A percentile compares a stretch with the other conserved stretches of the same genome.
Conservation (phyloP, 2,329 filamentous ascomycete species). For the Neurospora crassa region DNA sequence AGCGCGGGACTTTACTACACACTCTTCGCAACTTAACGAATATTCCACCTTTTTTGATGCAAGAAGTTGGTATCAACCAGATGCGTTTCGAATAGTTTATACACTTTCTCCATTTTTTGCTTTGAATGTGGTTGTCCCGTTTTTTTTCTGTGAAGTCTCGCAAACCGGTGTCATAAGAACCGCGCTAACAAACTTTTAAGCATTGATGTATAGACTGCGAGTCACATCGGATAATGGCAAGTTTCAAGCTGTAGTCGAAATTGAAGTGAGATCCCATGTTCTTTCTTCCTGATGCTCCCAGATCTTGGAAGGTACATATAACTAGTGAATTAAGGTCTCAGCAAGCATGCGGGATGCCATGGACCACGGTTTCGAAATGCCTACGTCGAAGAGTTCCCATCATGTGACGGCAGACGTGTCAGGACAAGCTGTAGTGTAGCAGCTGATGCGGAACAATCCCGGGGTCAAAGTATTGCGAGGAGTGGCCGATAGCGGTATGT, state of each 20-base stretch:
- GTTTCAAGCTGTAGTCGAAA: background rate
- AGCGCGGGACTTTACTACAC: too few relatives aligned
- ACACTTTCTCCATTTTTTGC: too few relatives aligned
- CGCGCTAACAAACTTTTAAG: too few relatives aligned
- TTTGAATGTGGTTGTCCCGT: too few relatives aligned
- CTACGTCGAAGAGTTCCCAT: background rate
- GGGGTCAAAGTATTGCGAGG: background rate
- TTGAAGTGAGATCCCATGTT: background rate
- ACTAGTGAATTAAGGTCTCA: background rate
- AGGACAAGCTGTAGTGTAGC: background rate
- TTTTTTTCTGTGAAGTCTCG: too few relatives aligned
- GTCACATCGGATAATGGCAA: background rate
- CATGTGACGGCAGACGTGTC: background rate
- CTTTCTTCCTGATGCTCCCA: background rate
- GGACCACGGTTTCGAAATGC: background rate
- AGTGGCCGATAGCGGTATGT: background rate
- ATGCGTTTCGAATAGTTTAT: too few relatives aligned
- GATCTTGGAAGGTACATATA: background rate
- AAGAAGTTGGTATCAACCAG: too few relatives aligned
- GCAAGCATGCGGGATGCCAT: background rate
- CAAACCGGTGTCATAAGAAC: too few relatives aligned
- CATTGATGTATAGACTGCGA: too few relatives aligned
- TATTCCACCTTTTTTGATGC: too few relatives aligned
- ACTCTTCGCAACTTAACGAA: too few relatives aligned
- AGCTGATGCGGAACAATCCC: background rate